Base-by-base conservation (phyloP, 768 basidiomycete species). In the Lactarius hengduanensis region DNA sequence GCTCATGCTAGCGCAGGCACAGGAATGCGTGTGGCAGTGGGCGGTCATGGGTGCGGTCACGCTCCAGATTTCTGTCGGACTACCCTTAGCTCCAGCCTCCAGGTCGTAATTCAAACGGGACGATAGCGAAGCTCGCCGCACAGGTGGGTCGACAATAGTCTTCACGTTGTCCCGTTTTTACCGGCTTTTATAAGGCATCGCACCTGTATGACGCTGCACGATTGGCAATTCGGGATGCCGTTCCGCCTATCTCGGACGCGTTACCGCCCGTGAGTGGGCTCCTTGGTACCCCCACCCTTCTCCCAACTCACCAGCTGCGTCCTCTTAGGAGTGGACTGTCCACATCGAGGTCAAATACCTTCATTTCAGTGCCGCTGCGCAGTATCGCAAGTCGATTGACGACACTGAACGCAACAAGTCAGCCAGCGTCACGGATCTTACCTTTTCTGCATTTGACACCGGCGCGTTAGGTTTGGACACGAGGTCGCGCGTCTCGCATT, bases 21-120 rank as follows among this genome's bases (percentile, higher is more conserved):
- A 98, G 71, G 97, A 99, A 78, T 96, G 93, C 73, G 93, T 88
- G 50, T 98, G 96, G 96, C 95, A 96, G 74, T 84, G 90, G 70
- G 95, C 95, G 18, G 88, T 90, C 73, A 77, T 92, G 65, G 91
- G 94, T 93, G 71, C 71, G 65, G 60, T 61, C 57, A 58, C 18
- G 54, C 9, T 47, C 20, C 53, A 26, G 34, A 26, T 53, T 38
- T 68, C 50, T 65, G 58, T 63, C 61, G 16, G 28, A 41, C 22
- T 26, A 11, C 10, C 7, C 22, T 54, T 36, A 62, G 57, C 54
- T 43, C 43, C 54, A 20, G 45, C 10, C 40, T 50, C 28, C 22
- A 70, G 64, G 62, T n/a, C 70, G 56, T 18, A 61, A 62, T 26
- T 66, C 68, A 38, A 71, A 70, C 10, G 70, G 70, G 47, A 64